Percentiles rank a stretch among this genome's conserved stretches.
Evolutionary conservation across 2,329 filamentous ascomycete genomes (phyloP).

Genomic region (Aulographum hederae): DNA sequence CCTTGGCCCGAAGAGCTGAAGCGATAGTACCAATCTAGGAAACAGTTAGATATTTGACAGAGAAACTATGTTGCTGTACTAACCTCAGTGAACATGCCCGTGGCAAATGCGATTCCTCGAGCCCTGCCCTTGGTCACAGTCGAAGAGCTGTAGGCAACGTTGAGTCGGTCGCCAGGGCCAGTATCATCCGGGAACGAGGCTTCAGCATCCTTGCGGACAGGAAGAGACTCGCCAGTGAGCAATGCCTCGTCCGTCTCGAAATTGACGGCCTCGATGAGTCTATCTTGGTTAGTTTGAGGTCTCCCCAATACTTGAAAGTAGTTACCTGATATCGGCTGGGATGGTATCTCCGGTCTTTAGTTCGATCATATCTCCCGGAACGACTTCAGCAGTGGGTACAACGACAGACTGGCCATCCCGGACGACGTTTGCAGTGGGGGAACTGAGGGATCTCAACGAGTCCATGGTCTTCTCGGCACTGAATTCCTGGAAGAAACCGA

Average conservation of each 20-base stretch:
- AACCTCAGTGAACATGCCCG: conserved; percentile 49
- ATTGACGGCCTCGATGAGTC: conserved; percentile 17
- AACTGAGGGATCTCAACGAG: conserved; percentile 25
- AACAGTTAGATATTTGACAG: no score
- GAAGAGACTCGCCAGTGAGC: conserved; percentile 2
- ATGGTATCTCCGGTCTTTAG: conserved; percentile 48
- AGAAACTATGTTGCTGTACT: no score
- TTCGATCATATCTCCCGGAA: conserved; percentile 48
- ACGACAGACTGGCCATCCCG: conserved; percentile 34
- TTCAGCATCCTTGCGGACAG: conserved; percentile 12
- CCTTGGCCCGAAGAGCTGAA: background rate
- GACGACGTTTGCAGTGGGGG: conserved; percentile 26
- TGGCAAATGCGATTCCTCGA: conserved; percentile 40
- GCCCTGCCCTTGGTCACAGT: conserved; percentile 45
- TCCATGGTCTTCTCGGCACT: conserved; percentile 31
- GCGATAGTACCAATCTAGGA: conserved; percentile 52
- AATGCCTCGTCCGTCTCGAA: conserved; percentile 4
- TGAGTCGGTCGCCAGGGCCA: conserved; percentile 42
- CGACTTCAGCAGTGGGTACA: conserved; percentile 38
- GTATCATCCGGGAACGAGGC: conserved; percentile 18
- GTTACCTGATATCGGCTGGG: conserved; percentile 35
- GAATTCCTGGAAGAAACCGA: conserved; percentile 28
- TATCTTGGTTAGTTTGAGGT: background rate
- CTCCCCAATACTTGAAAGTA: background rate
- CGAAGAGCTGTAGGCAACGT: conserved; percentile 46